Conservation (phyloP, 805 yeast species). For the Candida nemodendra region DNA sequence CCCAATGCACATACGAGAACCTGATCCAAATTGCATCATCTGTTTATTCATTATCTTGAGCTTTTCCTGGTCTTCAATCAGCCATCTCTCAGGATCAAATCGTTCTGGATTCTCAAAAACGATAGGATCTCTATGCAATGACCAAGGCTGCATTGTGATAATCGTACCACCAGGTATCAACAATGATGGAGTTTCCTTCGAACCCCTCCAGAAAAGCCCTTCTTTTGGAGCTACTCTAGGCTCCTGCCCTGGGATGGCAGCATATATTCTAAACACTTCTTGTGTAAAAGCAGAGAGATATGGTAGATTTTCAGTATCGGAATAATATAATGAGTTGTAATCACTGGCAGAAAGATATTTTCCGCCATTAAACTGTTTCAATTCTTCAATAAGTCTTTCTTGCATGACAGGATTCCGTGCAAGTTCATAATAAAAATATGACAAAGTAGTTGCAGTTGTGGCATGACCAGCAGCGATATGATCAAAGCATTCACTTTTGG, state of each 20-base stretch:
- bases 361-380: constrained; percentile 21
- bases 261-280: constrained; percentile 61
- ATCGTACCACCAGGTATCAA: constrained; percentile 51
- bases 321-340: constrained; percentile 29
- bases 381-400: constrained; percentile 45
- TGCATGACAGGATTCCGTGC: constrained; percentile 52
- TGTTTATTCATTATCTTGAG: constrained; percentile 46
- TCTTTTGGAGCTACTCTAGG: constrained; percentile 50
- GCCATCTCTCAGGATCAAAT: constrained; percentile 60
- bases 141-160: constrained; percentile 65
- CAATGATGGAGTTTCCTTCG: constrained; percentile 24
- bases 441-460: constrained; percentile 65
- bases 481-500: constrained; percentile 54
- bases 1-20: constrained; percentile 73
- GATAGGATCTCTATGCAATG: constrained; percentile 51
- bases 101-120: constrained; percentile 52
- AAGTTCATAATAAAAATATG: constrained; percentile 58
- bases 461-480: constrained; percentile 79
- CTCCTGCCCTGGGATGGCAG: constrained; percentile 75
- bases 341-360: constrained; percentile 20
- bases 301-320: constrained; percentile 52
- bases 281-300: constrained; percentile 58
- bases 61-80: constrained; percentile 37
- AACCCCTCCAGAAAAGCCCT: constrained; percentile 30
- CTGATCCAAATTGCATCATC: constrained; percentile 72